Conservation (phyloP, 73 alveolate genomes). For the Paramecium sexaurelia region DNA sequence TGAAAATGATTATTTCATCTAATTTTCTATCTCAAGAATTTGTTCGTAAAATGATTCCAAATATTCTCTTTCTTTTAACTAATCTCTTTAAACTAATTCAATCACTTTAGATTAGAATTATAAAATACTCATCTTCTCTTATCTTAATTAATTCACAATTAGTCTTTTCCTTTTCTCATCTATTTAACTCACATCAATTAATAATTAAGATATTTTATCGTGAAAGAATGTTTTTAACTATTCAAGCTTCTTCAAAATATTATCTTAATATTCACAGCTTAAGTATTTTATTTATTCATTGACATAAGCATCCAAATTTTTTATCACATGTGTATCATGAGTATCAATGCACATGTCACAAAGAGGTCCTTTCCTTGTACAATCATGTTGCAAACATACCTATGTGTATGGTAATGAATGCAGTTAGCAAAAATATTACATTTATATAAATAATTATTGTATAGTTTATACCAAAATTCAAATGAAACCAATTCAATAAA, state of each 20-base stretch:
- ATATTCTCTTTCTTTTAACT: neutral
- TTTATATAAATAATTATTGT: neutral
- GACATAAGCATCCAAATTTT: neutral
- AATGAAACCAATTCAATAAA: too few relatives aligned
- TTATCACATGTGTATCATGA: neutral
- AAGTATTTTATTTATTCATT: neutral
- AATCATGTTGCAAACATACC: slow-evolving; percentile 4
- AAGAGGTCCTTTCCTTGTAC: slow-evolving; percentile 24
- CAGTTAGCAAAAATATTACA: neutral
- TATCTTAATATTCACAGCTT: neutral
- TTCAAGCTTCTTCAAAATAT: neutral
- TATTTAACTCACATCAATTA: neutral
- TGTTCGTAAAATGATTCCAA: neutral
- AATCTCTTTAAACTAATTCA: slow-evolving; percentile 41
- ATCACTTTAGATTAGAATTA: neutral
- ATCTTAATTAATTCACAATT: neutral
- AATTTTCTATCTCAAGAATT: neutral
- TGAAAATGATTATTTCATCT: neutral
- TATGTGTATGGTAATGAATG: neutral
- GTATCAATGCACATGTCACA: slow-evolving; percentile 17
- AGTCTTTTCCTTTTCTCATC: neutral
- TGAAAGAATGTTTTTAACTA: neutral
- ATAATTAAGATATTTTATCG: neutral
- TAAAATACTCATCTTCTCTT: slow-evolving; percentile 1
- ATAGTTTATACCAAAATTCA: too few relatives aligned